Base-by-base conservation (phyloP, 371 early-diverging fungal species). In the Mucor saturninus region DNA sequence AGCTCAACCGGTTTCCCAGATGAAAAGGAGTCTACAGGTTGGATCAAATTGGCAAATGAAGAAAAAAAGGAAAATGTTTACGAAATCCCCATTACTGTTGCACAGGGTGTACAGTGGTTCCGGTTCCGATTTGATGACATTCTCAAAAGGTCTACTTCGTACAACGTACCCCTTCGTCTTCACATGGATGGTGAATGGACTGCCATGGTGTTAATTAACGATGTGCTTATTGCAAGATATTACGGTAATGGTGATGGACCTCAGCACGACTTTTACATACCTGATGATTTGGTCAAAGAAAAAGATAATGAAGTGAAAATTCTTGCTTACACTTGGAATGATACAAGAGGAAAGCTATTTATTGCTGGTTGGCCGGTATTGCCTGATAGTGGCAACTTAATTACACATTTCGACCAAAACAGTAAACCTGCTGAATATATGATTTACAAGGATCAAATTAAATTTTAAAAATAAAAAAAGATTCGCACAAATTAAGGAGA, bases 1-100 rank as follows among this genome's bases (percentile, higher is more conserved):
- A 82, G 70, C 30, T 79, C 86, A 1, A 85, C 88, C 14, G 95
- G 95, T 0, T 85, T 93, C 65, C 92, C 93, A 0, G 93, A 91
- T 63, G 93, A 93, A 58, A 52, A 59, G 5, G 42, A 52, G 1
- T 40, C 62, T 2, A 52, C 59, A 0, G 72, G 68, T 1, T 73
- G 75, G 65, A 62, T 68, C 56, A 65, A 6, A 46, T 79, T 32
- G 59, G 73, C 31, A 21, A 15, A 51, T 0, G 46, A 67, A 0
- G 55, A 65, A 28, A 49, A 54, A 32, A 64, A 67, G 2, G 55
- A 69, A 15, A 30, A 32, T 3, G 14, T 35, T 0, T 65, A 57
- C 28, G 56, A 54, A 14, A 35, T 76, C 7, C 63, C 69, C 1
- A 42, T 79, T 29, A 50, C 49, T 42, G 64, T 64, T 0, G 13